Conservation (phyloP, 176 grass and related monocot species). For the Hordeum marinum region DNA sequence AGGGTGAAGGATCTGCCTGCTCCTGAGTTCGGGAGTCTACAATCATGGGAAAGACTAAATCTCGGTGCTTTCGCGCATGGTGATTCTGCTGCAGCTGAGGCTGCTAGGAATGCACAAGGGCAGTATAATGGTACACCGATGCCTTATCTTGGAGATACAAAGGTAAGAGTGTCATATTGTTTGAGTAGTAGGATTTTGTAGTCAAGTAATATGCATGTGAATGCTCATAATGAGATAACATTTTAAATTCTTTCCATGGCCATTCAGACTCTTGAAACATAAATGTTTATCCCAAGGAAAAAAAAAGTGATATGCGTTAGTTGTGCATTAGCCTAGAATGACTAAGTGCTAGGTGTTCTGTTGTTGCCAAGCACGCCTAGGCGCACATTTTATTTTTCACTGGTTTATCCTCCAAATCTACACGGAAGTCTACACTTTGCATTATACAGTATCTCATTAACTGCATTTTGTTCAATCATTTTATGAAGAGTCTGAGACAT, state of each 20-base stretch:
- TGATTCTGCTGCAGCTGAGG: conserved; percentile 56
- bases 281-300: neutral
- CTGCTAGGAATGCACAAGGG: conserved; percentile 65
- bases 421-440: neutral
- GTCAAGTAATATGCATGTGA: neutral
- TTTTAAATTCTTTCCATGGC: neutral
- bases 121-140: conserved; percentile 83
- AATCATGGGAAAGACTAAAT: conserved; percentile 86
- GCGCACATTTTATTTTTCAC: neutral
- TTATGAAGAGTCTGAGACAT: neutral
- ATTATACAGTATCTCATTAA: neutral
- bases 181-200: conserved; percentile 4
- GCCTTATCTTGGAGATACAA: conserved; percentile 88
- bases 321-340: neutral
- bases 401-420: neutral
- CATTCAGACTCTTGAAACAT: neutral
- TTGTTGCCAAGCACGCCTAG: neutral
- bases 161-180: conserved; percentile 37
- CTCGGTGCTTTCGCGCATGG: conserved; percentile 46
- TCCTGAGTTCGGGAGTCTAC: conserved; percentile 92
- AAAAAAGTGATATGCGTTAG: neutral
- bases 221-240: neutral
- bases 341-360: neutral
- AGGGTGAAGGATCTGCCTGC: conserved; percentile 88
- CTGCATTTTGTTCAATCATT: neutral